Base-by-base conservation (phyloP, 345 rosid genomes). In the Salix caprea region DNA sequence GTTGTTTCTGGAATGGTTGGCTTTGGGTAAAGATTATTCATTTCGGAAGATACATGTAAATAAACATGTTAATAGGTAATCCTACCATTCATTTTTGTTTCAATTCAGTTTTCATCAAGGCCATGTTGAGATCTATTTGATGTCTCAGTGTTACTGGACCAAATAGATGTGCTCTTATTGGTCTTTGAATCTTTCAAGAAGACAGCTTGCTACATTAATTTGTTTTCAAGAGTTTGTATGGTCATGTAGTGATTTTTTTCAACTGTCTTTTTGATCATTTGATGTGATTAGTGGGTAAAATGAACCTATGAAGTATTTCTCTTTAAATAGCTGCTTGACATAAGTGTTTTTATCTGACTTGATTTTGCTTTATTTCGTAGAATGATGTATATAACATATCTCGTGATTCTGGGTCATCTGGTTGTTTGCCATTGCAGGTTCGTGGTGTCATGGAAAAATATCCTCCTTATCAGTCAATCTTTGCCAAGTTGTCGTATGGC, bases 401-500 rank as follows among this genome's bases (percentile, higher is more conserved):
- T 74, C 18, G 8, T 30, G 62, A 82, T 12, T 71, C 67, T 65
- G 62, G 61, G 4, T 74, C 39, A 23, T 48, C 28, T 64, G 16
- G 48, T 78, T 69, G 72, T 4, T 78, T 81, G 64, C 56, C 61
- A 30, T 77, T 77, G 19, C 84, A 96, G 99, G 99, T 96, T 78
- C 98, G 99, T 5, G 90, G 75, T 82, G 95, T 81, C 23, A 87
- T 96, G 98, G 99, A 92, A 80, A 93, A 94, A 36, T 92, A 93
- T 70, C 99, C 99, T 44, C 97, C 99, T 0, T 96, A 93, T 70
- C 98, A 96, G 79, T 86, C 97, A 0, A 91, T 93, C 50, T 96
- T 96, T 80, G 86, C 97, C 5, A 96, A 87, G 83, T 74, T 96
- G 78, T 90, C 98, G 1, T 96, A 93, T 68, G 98, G 99, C 67